Base-by-base conservation (phyloP, 2,329 filamentous ascomycete species). In the Nemania sp. region DNA sequence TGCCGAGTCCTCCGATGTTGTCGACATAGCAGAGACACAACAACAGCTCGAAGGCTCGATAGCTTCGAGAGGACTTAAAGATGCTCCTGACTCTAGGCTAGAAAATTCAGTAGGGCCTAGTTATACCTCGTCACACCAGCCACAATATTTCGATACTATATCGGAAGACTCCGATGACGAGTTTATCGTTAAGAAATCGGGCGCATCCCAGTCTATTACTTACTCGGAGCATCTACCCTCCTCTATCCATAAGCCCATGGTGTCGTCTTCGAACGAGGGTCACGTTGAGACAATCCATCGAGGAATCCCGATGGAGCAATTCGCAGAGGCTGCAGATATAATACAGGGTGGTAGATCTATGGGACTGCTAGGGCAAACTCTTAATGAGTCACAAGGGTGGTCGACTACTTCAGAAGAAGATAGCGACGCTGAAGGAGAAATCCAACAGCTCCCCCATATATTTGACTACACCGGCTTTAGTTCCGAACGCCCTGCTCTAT, bases 91-190 rank as follows among this genome's bases (percentile, higher is more conserved):
- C 29, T 13, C 32, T 41, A 8, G 20, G 15, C 20, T 47, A 11
- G 29, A 59, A 59, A 32, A n/a, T 29, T 22, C 15, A 18, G 18
- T 13, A 13, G 41, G 20, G 15, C n/a, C 38, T 20, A 26, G 6
- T 8, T 22, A 43, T 29, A 24, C 22, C 2, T n/a, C 53, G 10
- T 32, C 18, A 3, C 29, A 1, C 18, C 52, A 51, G 2, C 45
- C 20, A 15, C 57, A 43, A 41, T 55, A 57, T 38, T 55, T 68
- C 43, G 57, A 68, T 53, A 55, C 52, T 32, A 27, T 62, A 6
- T 51, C 62, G 5, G 62, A 68, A 43, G 38, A 54, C n/a, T 66
- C 57, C 26, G 62, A 66, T 56, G 66, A 43, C 20, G 57, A 66
- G 6, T 55, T 62, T 20, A 8, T 59, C 20, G 56, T 67, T 18